These are phyloP conservation scores for Podospora sp. DNA, from an alignment of 495 filamentous ascomycete species.

Conservation along the genomic window DNA sequence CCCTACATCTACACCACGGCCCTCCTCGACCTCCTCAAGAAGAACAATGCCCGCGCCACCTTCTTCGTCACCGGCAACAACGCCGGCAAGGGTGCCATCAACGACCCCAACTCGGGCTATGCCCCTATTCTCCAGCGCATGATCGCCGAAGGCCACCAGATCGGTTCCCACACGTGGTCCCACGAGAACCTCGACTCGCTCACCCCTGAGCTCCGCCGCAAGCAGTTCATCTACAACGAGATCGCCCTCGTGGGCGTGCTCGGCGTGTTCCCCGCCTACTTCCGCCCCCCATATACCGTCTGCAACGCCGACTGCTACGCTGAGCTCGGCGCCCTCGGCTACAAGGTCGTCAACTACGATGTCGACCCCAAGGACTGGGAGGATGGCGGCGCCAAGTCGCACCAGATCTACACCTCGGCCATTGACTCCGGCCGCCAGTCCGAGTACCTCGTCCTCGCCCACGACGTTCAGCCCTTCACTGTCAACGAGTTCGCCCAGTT, in stretches of 20 bases:
- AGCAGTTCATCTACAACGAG: slow-evolving; percentile 69
- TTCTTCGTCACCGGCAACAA: slow-evolving; percentile 63
- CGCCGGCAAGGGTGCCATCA: slow-evolving; percentile 52
- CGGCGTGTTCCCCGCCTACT: slow-evolving; percentile 70
- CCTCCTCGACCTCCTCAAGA: slow-evolving; percentile 63
- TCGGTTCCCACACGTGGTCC: slow-evolving; percentile 74
- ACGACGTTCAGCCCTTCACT: slow-evolving; percentile 69
- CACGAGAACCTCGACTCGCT: slow-evolving; percentile 66
- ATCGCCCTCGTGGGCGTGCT: slow-evolving; percentile 67
- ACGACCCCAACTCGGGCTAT: slow-evolving; percentile 33
- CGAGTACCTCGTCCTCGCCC: slow-evolving; percentile 47
- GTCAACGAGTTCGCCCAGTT: slow-evolving; percentile 64
- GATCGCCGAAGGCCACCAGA: slow-evolving; percentile 65
- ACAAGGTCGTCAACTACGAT: slow-evolving; percentile 65
- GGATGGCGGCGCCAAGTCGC: slow-evolving; percentile 52
- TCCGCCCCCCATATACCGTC: slow-evolving; percentile 71
- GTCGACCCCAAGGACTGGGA: slow-evolving; percentile 71
- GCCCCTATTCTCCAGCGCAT: slow-evolving; percentile 49
- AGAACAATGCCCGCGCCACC: slow-evolving; percentile 61
- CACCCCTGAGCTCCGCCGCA: slow-evolving; percentile 47
- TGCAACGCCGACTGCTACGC: slow-evolving; percentile 48
- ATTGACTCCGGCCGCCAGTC: slow-evolving; percentile 38
- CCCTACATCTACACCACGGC: slow-evolving; percentile 64
- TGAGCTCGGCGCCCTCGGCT: slow-evolving; percentile 59
- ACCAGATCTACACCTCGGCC: slow-evolving; percentile 59